Conservation (phyloP, 1,284 basidiomycete genomes). For the Cutaneotrichosporon sp. region DNA sequence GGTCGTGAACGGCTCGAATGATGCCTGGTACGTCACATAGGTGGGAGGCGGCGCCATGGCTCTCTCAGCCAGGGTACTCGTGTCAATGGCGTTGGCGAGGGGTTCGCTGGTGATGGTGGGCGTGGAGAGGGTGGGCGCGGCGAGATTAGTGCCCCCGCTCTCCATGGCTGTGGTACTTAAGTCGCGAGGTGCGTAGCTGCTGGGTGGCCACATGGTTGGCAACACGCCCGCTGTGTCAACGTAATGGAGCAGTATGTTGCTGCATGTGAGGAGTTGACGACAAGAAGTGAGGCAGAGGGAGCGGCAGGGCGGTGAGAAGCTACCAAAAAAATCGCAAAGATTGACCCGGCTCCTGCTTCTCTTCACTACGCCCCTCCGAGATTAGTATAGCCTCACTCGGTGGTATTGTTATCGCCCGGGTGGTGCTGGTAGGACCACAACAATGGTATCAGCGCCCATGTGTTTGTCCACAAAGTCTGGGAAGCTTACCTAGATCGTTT, state of each 20-base stretch:
- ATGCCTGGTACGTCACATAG: conserved; percentile 15
- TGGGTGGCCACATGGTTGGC: background rate
- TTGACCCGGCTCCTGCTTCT: background rate
- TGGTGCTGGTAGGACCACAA: background rate
- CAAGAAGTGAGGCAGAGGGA: background rate
- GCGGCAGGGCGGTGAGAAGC: background rate
- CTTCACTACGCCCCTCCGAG: background rate
- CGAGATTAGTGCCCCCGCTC: background rate
- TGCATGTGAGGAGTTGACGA: conserved; percentile 2
- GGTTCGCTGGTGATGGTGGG: background rate
- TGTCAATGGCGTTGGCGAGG: background rate
- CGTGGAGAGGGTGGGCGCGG: background rate
- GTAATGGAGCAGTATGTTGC: background rate
- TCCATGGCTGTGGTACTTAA: background rate
- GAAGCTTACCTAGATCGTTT: background rate
- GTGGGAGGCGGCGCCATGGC: conserved; percentile 14
- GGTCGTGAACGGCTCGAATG: conserved; percentile 25
- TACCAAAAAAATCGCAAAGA: too few species aligned
- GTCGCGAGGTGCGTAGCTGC: background rate
- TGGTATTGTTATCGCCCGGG: background rate
- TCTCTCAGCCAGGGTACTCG: background rate
- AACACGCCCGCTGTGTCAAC: background rate
- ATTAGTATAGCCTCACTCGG: background rate
- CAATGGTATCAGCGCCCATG: background rate
- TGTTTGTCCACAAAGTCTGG: too few species aligned